Conservation (phyloP, 345 rosid species). For the Punica granatum region DNA sequence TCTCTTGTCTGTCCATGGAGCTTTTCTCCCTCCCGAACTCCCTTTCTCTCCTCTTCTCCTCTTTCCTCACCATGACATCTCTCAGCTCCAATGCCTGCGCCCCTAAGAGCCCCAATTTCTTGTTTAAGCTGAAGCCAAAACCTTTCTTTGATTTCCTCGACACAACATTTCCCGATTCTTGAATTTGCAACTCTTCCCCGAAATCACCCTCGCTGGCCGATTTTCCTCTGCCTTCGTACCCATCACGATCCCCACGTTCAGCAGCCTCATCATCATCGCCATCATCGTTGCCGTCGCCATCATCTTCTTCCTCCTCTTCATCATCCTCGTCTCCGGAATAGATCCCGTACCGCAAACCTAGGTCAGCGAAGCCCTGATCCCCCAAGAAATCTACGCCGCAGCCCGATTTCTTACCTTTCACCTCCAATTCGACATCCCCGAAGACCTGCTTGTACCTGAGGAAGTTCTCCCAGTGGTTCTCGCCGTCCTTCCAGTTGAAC, state of each 20-base stretch:
- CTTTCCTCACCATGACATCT: slow-evolving; percentile 40
- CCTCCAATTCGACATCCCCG: slow-evolving; percentile 70
- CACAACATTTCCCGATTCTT: slow-evolving; percentile 17
- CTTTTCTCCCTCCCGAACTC: slow-evolving; percentile 38
- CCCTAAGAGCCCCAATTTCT: slow-evolving; percentile 42
- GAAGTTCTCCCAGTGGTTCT: slow-evolving; percentile 73
- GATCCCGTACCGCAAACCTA: slow-evolving; percentile 41
- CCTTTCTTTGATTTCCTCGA: slow-evolving; percentile 27
- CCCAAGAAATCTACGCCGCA: slow-evolving; percentile 22
- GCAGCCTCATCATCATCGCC: slow-evolving; percentile 25
- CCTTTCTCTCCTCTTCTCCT: slow-evolving; percentile 53
- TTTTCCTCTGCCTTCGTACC: slow-evolving; percentile 12
- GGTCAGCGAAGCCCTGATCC: slow-evolving; percentile 30
- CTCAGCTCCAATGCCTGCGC: slow-evolving; percentile 46
- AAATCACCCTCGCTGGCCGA: slow-evolving; percentile 26
- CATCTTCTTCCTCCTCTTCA: slow-evolving; percentile 39
- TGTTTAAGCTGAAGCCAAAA: slow-evolving; percentile 14
- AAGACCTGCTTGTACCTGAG: slow-evolving; percentile 66
- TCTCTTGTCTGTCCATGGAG: slow-evolving; percentile 29
- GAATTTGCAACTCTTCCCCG: slow-evolving; percentile 23
- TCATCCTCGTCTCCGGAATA: slow-evolving; percentile 48
- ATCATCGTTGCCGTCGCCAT: slow-evolving; percentile 24
- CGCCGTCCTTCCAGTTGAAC: slow-evolving; percentile 66
- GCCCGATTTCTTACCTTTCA: slow-evolving; percentile 36
- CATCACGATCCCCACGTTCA: slow-evolving; percentile 14